Base-by-base conservation (phyloP, 495 filamentous ascomycete genomes). In the Trichoderma erinaceum region DNA sequence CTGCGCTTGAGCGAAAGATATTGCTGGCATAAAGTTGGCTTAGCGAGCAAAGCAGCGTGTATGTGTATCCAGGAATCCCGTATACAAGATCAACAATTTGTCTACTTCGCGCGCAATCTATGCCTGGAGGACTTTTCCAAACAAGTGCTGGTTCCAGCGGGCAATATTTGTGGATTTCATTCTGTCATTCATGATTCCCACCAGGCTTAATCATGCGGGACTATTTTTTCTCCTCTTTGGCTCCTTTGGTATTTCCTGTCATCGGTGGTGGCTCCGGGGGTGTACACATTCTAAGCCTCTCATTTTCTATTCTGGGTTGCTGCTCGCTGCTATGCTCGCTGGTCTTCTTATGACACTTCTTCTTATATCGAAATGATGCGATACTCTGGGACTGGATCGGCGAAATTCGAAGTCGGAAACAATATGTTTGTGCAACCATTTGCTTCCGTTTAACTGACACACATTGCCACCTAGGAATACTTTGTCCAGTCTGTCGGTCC, bases 401-500 rank as follows among this genome's bases (percentile, higher is more conserved):
- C 41, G 21, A 44, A 65, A 43, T 18, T 41, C 63, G 63, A 65
- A 65, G 63, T 65, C 63, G 63, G 63, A 65, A 11, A 29, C 63
- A 16, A 16, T 35, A 32, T 25, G 63, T 11, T 41, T 21, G 41
- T 65, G 41, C 63, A 41, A 44, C 41, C 63, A 58, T 63, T 64
- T 67, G 50, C 52, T 35, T 63, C 29, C 66, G 44, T 5, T 27
- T 66, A 43, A 79, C 76, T 72, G 73, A 70, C 67, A 52, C 71
- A 56, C 67, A 67, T 74, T 73, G 73, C 75, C 73, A 70, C 77
- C 81, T 94, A 99, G 95, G 95, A 98, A 82, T 99, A 97, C 79
- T 97, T 99, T 80, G 77, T 82, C 74, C 90, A 91, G 76, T 89
- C 90, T 73, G 85, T 96, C 80, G 96, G 94, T 58, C 88, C 91